Evolutionary conservation across 768 basidiomycete genomes (phyloP).

Genomic region (Leccinum truebloodii): DNA sequence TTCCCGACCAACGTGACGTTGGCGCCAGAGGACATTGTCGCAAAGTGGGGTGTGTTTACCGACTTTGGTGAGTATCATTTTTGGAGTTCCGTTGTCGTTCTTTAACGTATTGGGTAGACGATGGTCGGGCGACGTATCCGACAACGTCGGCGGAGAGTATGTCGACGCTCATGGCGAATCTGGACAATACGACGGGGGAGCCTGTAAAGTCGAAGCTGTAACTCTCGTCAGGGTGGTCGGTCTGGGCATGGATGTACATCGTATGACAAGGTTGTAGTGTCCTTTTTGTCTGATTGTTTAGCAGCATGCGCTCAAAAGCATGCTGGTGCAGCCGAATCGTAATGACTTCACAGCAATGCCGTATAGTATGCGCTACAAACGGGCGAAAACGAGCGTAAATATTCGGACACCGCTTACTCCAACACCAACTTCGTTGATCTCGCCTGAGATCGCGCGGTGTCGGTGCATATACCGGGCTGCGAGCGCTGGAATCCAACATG

Average conservation of each 20-base stretch:
- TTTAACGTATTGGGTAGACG: constrained; percentile 46
- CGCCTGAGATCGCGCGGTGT: too few species aligned
- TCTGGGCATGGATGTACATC: too few species aligned
- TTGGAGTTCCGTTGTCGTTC: not conserved
- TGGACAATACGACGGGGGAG: constrained; percentile 37
- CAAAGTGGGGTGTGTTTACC: constrained; percentile 83
- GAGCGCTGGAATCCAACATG: too few species aligned
- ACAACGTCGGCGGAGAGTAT: constrained; percentile 71
- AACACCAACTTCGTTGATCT: too few species aligned
- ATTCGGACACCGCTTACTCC: too few species aligned
- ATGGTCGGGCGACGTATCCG: constrained; percentile 83
- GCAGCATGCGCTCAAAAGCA: too few species aligned
- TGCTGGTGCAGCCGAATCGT: too few species aligned
- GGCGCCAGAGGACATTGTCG: constrained; percentile 77
- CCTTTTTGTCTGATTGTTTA: not conserved
- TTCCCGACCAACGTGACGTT: constrained; percentile 79
- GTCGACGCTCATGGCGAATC: constrained; percentile 70
- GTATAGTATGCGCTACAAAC: too few species aligned
- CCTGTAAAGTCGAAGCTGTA: constrained; percentile 55
- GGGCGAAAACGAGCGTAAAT: too few species aligned
- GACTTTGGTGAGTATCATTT: constrained; percentile 62
- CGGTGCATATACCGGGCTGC: too few species aligned
- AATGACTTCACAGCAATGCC: too few species aligned
- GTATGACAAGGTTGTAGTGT: not conserved
- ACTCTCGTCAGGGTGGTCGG: not conserved